Percentiles rank a stretch among this genome's conserved stretches.
Evolutionary conservation across 2,329 filamentous ascomycete species (phyloP).

Genomic region (Hypoxylon sp.): DNA sequence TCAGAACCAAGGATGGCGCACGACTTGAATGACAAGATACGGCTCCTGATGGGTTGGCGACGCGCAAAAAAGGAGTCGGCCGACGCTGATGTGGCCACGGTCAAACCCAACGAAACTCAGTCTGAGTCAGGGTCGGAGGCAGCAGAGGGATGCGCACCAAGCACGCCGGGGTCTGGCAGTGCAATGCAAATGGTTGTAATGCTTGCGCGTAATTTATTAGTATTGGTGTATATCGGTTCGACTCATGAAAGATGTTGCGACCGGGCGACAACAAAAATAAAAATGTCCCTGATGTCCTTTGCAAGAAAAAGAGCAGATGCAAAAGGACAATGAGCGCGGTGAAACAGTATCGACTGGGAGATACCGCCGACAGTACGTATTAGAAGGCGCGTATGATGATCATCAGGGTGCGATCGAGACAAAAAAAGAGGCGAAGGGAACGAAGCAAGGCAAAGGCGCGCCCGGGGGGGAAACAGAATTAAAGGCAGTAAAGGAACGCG

Average conservation of each 20-base stretch:
- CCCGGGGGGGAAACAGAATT: conserved; percentile 42
- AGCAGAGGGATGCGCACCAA: conserved; percentile 48
- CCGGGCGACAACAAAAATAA: conserved; percentile 43
- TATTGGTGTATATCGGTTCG: conserved; percentile 39
- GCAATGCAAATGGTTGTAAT: conserved; percentile 35
- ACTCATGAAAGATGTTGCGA: conserved; percentile 46
- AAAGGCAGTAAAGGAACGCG: conserved; percentile 54
- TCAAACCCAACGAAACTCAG: conserved; percentile 55
- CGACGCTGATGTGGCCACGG: conserved; percentile 55
- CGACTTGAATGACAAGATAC: conserved; percentile 33
- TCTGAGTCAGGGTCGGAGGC: conserved; percentile 53
- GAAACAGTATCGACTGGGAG: conserved; percentile 32
- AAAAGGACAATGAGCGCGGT: conserved; percentile 34
- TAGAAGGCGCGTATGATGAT: conserved; percentile 45
- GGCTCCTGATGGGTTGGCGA: conserved; percentile 46
- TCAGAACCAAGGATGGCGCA: conserved; percentile 36
- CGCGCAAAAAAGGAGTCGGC: conserved; percentile 49
- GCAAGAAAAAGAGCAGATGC: conserved; percentile 38
- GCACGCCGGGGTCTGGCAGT: conserved; percentile 34
- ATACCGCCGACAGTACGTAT: conserved; percentile 35
- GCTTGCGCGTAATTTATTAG: conserved; percentile 44
- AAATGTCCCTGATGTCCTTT: conserved; percentile 31
- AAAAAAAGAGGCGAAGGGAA: conserved; percentile 41
- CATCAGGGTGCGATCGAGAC: conserved; percentile 37
- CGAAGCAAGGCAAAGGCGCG: conserved; percentile 24